These are phyloP conservation scores for Coemansia sp. DNA, from an alignment of 192 early-diverging fungal species.

Conservation along the genomic window DNA sequence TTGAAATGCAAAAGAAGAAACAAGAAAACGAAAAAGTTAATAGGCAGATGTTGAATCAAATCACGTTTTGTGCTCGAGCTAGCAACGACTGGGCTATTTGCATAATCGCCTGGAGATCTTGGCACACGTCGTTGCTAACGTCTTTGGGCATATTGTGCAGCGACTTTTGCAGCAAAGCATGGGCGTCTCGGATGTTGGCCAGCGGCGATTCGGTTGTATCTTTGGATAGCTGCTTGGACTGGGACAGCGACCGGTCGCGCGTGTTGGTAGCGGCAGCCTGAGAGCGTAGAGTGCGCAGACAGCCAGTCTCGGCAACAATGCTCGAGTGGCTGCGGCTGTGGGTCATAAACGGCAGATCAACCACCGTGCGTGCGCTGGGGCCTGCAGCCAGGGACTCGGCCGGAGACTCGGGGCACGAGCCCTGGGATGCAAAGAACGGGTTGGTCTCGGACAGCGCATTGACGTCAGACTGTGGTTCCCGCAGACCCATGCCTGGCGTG, in stretches of 20 bases:
- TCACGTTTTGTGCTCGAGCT: background rate
- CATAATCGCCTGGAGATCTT: conserved; percentile 36
- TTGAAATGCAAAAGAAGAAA: background rate
- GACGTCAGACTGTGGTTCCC: background rate
- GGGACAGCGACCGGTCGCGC: conserved; percentile 2
- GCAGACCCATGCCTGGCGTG: conserved; percentile 13
- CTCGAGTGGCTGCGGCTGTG: conserved; percentile 32
- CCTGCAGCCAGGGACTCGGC: background rate
- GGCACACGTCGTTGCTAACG: conserved; percentile 3
- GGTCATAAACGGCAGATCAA: conserved; percentile 16
- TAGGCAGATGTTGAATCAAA: background rate
- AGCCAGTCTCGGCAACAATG: conserved; percentile 46
- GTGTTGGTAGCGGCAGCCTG: background rate
- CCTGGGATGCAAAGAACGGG: conserved; percentile 23
- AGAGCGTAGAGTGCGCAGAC: conserved; percentile 38
- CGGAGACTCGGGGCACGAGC: background rate
- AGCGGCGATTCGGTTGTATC: conserved; percentile 8
- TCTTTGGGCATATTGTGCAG: conserved; percentile 11
- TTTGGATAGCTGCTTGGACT: background rate
- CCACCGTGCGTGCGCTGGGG: conserved; percentile 4
- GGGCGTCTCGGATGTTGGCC: conserved; percentile 21
- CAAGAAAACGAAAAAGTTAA: no score
- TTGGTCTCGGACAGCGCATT: conserved; percentile 11
- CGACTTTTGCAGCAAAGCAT: conserved; percentile 21
- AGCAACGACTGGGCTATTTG: conserved; percentile 32